These are phyloP conservation scores for Dipodascus albidus DNA, from an alignment of 805 yeast species.

Conservation along the genomic window DNA sequence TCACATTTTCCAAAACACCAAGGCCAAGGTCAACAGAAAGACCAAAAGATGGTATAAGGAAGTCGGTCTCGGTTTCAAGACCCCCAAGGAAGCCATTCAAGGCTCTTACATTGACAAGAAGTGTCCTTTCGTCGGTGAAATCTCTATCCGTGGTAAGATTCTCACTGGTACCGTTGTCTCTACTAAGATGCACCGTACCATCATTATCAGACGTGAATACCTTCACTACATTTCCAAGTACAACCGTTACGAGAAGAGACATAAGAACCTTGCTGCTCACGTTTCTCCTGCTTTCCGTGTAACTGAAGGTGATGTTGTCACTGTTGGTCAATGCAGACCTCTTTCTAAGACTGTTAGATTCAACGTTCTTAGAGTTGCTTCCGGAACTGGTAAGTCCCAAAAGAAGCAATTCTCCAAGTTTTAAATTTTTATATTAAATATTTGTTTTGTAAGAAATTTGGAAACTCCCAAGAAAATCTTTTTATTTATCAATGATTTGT, in stretches of 20 bases:
- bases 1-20: constrained; percentile 99
- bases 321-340: constrained; percentile 99
- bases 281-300: constrained; percentile 99
- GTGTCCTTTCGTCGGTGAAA: constrained; percentile 96
- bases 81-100: constrained; percentile 97
- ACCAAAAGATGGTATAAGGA: constrained; percentile 99
- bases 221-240: constrained; percentile 99
- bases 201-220: constrained; percentile 99
- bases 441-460: not conserved
- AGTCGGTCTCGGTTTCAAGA: constrained; percentile 99
- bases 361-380: constrained; percentile 95
- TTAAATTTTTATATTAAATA: constrained; percentile 51
- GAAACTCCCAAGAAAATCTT: no score
- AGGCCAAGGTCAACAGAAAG: constrained; percentile 96
- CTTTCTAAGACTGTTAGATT: constrained; percentile 98
- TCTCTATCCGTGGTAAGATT: constrained; percentile 99
- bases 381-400: constrained; percentile 56
- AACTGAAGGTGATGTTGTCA: constrained; percentile 95
- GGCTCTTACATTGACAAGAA: constrained; percentile 99
- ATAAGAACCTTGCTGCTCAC: constrained; percentile 99
- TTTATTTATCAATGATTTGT: no score
- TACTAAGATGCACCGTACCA: constrained; percentile 99
- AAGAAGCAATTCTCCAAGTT: constrained; percentile 95
- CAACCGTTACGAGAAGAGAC: constrained; percentile 99
- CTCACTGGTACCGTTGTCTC: constrained; percentile 99